Evolutionary conservation across 176 grass and related monocot genomes (phyloP).

Genomic region (sorghum (Sorghum bicolor)): Sorghum_bicolor_NCBIv3 NC_012877.2:61598001-61598500

Average conservation of each 20-base stretch:
- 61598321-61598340: background rate
- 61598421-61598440: background rate
- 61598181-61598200: slow-evolving; percentile 8
- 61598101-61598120: background rate
- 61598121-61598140: background rate
- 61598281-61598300: background rate
- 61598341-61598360: background rate
- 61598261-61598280: background rate
- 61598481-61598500: slow-evolving; percentile 46
- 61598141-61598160: background rate
- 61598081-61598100: background rate
- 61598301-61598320: background rate
- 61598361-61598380: slow-evolving; percentile 27
- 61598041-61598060: background rate
- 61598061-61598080: slow-evolving; percentile 24
- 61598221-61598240: no score
- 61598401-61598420: background rate
- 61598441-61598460: slow-evolving; percentile 20
- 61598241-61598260: no score
- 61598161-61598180: background rate
- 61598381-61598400: background rate
- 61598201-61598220: slow-evolving; percentile 5
- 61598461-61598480: slow-evolving; percentile 50
- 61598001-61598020: no score
- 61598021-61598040: no score